Base-by-base conservation (phyloP, 2,329 filamentous ascomycete species). In the Cladosporium sp. region DNA sequence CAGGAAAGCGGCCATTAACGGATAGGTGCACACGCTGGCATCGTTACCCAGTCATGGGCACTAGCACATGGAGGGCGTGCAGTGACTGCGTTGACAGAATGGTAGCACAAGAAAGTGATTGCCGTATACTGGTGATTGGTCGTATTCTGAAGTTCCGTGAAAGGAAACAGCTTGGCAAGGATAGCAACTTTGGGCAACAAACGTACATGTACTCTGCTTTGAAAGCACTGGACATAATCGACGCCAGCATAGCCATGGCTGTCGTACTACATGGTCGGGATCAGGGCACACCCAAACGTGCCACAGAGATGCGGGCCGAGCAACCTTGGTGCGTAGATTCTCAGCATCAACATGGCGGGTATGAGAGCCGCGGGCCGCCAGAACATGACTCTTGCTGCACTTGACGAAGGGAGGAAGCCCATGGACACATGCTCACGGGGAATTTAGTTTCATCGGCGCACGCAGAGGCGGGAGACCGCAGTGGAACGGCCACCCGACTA, bases 1-100 rank as follows among this genome's bases (percentile, higher is more conserved):
- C 57, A 60, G 64, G 18, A 44, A 54, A 26, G 49, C 58, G 64
- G 24, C 55, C 51, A 55, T 51, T 47, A 52, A 44, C 64, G 64
- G 64, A 24, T 38, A 60, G 57, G 34, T 44, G 64, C 64, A 32
- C 64, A 65, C n/a, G 49, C 57, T 60, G 57, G 32, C 64, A 60
- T 41, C 30, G 34, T 59, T 54, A 58, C 64, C 34, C 47, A 55
- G 64, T 60, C 64, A 60, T 59, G 57, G 59, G 57, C 57, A 65
- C 57, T 28, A 65, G 47, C 64, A 65, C 64, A 60, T 65, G 55
- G 64, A n/a, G 44, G 26, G 32, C 47, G 64, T 26, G 51, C 59
- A 65, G 55, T 38, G n/a, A 58, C 21, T 54, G 64, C 51, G 54
- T 65, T 65, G 64, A 65, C 64, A 65, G 64, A 32, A 65, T 36